Evolutionary conservation across 345 rosid genomes (phyloP), one percentile per base, ranked within the genome.

Genomic region (Salix suchowensis): DNA sequence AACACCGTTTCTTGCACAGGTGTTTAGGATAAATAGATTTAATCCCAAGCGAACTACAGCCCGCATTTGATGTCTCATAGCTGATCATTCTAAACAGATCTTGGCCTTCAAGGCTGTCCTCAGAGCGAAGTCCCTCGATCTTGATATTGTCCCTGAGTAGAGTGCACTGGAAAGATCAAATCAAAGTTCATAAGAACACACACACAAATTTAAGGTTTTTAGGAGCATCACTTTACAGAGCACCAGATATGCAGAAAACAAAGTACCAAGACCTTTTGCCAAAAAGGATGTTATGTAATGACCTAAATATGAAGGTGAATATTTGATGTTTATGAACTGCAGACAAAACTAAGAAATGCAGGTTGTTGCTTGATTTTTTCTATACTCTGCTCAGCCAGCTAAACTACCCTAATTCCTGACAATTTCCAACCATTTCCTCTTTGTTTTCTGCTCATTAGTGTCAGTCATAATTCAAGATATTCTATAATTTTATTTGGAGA

Each of bases 91-190:
- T 37, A 67, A 71, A 74, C 73, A 50, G 77, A 39, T 70, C 70
- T 78, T 78, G 76, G 67, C 67, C 84, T 76, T 82, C 75, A n/a
- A 16, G 21, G 39, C 55, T 76, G 78, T 76, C 76, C 65, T 78
- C 73, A 54, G 85, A 78, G 70, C 32, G 66, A 75, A 75, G 79
- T 75, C 86, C 91, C 79, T 90, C 88, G 32, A 84, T 81, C 83
- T 68, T 81, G 76, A 87, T 78, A 87, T 85, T 89, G 82, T 88
- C 82, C 98, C 95, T 94, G 98, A 92, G 90, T 89, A 91, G 89
- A 94, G 91, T 86, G 87, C 92, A 90, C 92, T 89, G 91, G 82
- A 80, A 94, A 90, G 87, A 86, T 94, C 97, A 92, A 86, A 90
- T 87, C 89, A 89, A 90, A 87, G 94, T 81, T 90, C 91, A 92